A percentile compares a stretch with the other conserved stretches of the same genome.
phyloP scores from a whole-genome alignment of 2,329 filamentous ascomycete species.

The Apiospora sp. region DNA sequence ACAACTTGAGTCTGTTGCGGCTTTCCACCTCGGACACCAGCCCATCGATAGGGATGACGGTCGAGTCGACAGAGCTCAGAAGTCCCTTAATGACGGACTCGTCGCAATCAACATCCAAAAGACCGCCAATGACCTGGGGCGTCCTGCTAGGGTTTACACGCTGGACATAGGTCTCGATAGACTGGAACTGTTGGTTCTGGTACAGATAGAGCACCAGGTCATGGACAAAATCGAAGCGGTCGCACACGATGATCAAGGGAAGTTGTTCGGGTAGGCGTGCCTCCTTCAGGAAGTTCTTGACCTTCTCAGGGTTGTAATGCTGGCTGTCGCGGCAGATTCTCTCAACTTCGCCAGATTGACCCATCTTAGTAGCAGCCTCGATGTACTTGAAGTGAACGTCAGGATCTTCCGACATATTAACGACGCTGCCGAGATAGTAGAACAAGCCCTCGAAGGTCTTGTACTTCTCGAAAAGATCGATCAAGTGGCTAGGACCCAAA shows the following conservation, averaged over 20 bases:
- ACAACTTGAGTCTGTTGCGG: conserved; percentile 92
- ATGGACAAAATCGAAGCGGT: conserved; percentile 99
- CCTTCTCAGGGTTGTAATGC: conserved; percentile 89
- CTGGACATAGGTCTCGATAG: conserved; percentile 98
- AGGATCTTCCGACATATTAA: conserved; percentile 93
- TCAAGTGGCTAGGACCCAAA: conserved; percentile 84
- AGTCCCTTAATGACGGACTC: conserved; percentile 95
- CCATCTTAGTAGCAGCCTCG: conserved; percentile 92
- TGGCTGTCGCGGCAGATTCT: conserved; percentile 95
- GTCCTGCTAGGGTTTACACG: conserved; percentile 92
- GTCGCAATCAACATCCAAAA: conserved; percentile 96
- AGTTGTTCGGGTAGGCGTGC: conserved; percentile 91
- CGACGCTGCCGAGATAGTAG: conserved; percentile 97
- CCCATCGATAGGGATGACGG: conserved; percentile 90
- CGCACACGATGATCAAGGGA: conserved; percentile 96
- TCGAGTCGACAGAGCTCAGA: conserved; percentile 82
- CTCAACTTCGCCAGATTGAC: conserved; percentile 94
- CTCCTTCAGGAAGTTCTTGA: conserved; percentile 99
- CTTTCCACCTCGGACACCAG: conserved; percentile 95
- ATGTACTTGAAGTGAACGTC: conserved; percentile 99
- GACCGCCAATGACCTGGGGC: conserved; percentile 89
- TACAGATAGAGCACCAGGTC: conserved; percentile 96
- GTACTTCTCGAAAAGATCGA: conserved; percentile 96
- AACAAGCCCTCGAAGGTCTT: conserved; percentile 96
- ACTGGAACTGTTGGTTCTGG: conserved; percentile 99